Evolutionary conservation across 192 early-diverging fungal genomes (phyloP).

Genomic region (Entomortierella chlamydospora): DNA sequence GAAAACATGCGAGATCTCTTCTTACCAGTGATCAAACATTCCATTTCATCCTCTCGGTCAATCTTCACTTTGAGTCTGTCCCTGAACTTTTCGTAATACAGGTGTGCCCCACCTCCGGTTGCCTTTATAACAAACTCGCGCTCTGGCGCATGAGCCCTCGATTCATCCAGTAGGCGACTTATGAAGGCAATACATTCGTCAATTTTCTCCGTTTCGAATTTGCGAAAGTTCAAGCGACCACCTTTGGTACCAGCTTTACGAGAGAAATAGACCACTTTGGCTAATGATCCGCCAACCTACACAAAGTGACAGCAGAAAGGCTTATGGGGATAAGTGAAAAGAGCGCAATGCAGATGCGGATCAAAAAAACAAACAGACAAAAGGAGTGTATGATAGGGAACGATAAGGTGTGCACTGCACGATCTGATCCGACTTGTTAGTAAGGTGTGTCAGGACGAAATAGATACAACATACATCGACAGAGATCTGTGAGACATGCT

Average conservation of each 20-base stretch:
- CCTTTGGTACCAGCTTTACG: conserved; percentile 66
- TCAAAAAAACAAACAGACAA: background rate
- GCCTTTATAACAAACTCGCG: conserved; percentile 76
- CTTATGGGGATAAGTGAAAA: no score
- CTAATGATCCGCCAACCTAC: conserved; percentile 78
- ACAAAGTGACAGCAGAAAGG: no score
- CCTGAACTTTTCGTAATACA: conserved; percentile 76
- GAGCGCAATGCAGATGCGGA: no score
- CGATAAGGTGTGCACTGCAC: background rate
- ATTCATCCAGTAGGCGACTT: conserved; percentile 67
- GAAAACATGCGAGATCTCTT: no score
- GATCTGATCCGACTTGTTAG: conserved; percentile 60
- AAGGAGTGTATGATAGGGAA: background rate
- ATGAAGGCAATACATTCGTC: conserved; percentile 92
- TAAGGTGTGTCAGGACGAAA: background rate
- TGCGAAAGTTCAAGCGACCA: conserved; percentile 91
- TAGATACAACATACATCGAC: conserved; percentile 78
- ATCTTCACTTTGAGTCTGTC: conserved; percentile 78
- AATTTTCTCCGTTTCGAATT: conserved; percentile 94
- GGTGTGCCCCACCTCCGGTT: conserved; percentile 90
- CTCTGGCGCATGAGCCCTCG: conserved; percentile 28
- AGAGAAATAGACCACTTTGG: conserved; percentile 82
- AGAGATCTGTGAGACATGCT: conserved; percentile 88
- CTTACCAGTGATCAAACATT: conserved; percentile 78
- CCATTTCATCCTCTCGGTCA: conserved; percentile 95